A percentile compares a stretch with the other conserved stretches of the same genome.
Evolutionary conservation across 495 filamentous ascomycete genomes (phyloP).

Genomic region (Recurvomyces mirabilis): DNA sequence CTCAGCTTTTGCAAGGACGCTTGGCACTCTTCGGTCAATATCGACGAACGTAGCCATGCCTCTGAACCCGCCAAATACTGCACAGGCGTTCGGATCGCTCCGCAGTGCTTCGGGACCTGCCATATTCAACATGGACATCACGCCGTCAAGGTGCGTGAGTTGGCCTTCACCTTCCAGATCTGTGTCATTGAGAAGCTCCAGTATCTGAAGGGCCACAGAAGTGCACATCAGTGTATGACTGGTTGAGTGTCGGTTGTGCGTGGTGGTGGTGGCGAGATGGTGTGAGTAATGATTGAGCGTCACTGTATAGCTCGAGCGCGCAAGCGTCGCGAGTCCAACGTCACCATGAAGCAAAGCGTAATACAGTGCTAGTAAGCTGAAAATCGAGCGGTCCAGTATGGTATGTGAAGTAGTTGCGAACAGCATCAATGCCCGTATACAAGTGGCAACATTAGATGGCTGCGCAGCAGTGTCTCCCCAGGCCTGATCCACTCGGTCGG

Average conservation of each 20-base stretch:
- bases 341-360: neutral
- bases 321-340: neutral
- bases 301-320: neutral
- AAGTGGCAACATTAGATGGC: neutral
- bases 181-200: neutral
- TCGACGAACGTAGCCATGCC: neutral
- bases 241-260: neutral
- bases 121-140: neutral
- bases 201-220: neutral
- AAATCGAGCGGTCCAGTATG: neutral
- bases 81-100: neutral
- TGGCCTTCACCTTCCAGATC: neutral
- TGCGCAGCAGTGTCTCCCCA: neutral
- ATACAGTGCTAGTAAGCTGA: neutral
- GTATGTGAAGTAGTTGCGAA: neutral
- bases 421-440: neutral
- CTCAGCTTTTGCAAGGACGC: neutral
- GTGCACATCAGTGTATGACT: neutral
- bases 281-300: neutral
- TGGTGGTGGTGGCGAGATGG: neutral
- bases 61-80: neutral
- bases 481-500: neutral
- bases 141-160: neutral
- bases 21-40: neutral
- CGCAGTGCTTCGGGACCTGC: neutral